Base-by-base conservation (phyloP, 257 asterid species). In the Solanum appendiculatum region DNA sequence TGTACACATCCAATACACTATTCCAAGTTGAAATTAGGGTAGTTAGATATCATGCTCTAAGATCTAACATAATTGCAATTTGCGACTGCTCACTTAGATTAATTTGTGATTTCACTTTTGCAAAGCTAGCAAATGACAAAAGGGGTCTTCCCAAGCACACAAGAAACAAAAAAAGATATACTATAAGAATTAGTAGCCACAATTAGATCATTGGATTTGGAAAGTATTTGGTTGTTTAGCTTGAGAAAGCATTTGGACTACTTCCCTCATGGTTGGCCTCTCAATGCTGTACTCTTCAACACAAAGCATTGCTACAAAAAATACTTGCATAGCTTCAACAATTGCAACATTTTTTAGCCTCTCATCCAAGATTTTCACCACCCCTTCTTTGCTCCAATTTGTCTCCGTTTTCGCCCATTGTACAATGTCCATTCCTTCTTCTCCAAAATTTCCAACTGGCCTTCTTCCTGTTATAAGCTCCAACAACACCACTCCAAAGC, bases 211-310 rank as follows among this genome's bases (percentile, higher is more conserved):
- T 90, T 88, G 90, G 82, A 90, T 88, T 83, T 90, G 87, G 86
- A 90, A 90, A 13, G 92, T 82, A 69, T 89, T 91, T 34, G 93
- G 91, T 34, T 89, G 90, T 85, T 89, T 89, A 66, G 93, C 91
- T 84, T 91, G 93, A 34, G 93, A 91, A 83, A 91, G 91, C 93
- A 91, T 91, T 25, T 91, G 93, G 77, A 91, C 90, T 18, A 89
- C 91, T 88, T 91, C 92, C 33, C 92, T 68, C 91, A 91, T 91
- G 39, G 92, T 91, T 7, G 93, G 93, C 70, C 93, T 77, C 86
- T 91, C 90, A 27, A 91, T 80, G 73, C 91, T 89, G 36, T 89
- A 89, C 86, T 91, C 93, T 87, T 91, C 91, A 85, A 88, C 93
- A 84, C 93, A 91, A 64, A 91, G 60, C 91, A 89, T 91, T 21